A percentile compares a stretch with the other conserved stretches of the same genome.
These are phyloP conservation scores for Yarrowia porcina DNA, from an alignment of 805 yeast species.

Conservation along the genomic window DNA sequence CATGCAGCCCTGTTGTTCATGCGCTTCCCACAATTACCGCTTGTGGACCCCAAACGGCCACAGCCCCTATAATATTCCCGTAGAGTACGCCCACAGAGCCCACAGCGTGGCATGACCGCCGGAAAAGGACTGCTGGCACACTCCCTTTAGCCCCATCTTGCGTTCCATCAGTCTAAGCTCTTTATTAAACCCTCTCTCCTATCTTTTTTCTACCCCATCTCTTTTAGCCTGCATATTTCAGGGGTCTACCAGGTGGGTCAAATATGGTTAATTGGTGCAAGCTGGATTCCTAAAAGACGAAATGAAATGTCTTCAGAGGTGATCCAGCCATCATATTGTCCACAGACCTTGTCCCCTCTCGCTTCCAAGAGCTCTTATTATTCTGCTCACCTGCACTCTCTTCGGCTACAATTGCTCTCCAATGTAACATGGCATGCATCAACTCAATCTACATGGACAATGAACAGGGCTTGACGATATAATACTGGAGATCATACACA, in stretches of 20 bases:
- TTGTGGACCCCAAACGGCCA: background rate
- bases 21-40: background rate
- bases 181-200: background rate
- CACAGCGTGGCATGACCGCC: background rate
- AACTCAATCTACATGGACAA: background rate
- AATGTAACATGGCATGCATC: background rate
- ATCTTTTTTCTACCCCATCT: background rate
- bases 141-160: background rate
- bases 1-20: background rate
- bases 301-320: too few relatives aligned
- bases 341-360: background rate
- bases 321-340: too few relatives aligned
- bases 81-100: background rate
- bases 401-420: constrained; percentile 1
- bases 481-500: too few relatives aligned
- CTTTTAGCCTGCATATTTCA: constrained; percentile 2
- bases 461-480: background rate
- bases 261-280: background rate
- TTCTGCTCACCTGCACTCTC: background rate
- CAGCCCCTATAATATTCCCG: background rate
- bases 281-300: background rate
- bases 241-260: background rate
- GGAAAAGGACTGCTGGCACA: background rate
- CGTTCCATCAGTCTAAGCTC: background rate
- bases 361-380: background rate